Evolutionary conservation across 768 basidiomycete genomes (phyloP), one percentile per base, ranked within the genome.

Genomic region (Leucocoprinus leucothites): DNA sequence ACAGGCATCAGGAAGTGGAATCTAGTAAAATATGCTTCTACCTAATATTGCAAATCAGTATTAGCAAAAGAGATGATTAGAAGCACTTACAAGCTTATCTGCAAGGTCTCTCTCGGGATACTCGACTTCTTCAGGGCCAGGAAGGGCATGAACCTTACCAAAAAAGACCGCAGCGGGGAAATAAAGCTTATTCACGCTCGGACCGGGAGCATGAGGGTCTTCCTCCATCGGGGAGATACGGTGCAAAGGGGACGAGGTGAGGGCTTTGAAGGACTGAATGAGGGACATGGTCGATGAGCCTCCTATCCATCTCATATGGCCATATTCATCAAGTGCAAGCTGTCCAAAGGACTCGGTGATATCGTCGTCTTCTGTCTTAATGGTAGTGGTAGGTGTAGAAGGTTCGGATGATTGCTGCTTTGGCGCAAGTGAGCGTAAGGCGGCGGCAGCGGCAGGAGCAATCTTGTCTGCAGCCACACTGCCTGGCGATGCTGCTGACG

Each of bases 201-300:
- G 87, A 8, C 87, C 86, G 21, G 89, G 87, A 22, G 84, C 86
- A 48, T 80, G 81, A 42, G 89, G 86, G 67, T 91, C 91, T 63
- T 91, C 89, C 58, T 90, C 87, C 84, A 86, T 87, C 35, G 89
- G 89, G 7, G 90, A 92, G 54, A 88, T 81, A 56, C 88, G 87
- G 65, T 87, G 82, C 19, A 88, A 72, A 5, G 87, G 88, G 26
- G 84, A 84, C 42, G 87, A 80, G 21, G 88, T 90, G 59, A 87
- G 71, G 43, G 87, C 82, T 58, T 82, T 84, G 75, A 94, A 93
- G 3, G 90, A 91, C 65, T 93, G 91, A 46, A 94, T 91, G 61
- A 94, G 80, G 5, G 91, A 90, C 91, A 94, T 92, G 19, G 91
- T 91, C 14, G 91, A 93, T 3, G 92, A 93, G 50, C 91, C 89